Evolutionary conservation across 2,329 filamentous ascomycete species (phyloP).

Genomic region (Basipetospora chlamydospora): DNA sequence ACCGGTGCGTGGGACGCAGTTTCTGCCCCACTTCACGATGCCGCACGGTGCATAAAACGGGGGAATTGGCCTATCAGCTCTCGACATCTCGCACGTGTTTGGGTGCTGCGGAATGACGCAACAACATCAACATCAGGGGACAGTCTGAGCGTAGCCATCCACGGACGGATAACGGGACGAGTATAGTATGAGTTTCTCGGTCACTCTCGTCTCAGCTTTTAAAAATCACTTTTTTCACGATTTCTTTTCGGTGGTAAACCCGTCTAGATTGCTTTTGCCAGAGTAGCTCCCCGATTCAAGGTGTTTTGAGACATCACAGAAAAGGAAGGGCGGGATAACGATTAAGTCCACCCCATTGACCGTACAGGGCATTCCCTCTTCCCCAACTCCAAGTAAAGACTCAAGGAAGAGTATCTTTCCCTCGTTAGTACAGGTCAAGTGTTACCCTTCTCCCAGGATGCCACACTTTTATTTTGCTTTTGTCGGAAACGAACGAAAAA

Average conservation of each 20-base stretch:
- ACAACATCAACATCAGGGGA: no score
- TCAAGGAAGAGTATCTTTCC: slow-evolving; percentile 79
- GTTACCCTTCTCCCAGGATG: slow-evolving; percentile 9
- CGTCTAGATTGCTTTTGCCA: no score
- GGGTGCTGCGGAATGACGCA: background rate
- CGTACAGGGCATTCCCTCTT: slow-evolving; percentile 98
- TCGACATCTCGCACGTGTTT: background rate
- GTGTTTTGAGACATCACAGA: slow-evolving; percentile 1
- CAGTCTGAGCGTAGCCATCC: no score
- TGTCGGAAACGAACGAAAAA: background rate
- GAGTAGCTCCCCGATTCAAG: slow-evolving; percentile 2
- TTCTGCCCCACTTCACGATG: no score
- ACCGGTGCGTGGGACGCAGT: no score
- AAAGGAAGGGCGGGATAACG: slow-evolving; percentile 51
- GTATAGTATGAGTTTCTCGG: no score
- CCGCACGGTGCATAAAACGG: no score
- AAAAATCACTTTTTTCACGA: no score
- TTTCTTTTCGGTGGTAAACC: no score
- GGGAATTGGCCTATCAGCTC: slow-evolving; percentile 1
- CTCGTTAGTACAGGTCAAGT: slow-evolving; percentile 76
- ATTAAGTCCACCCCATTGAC: slow-evolving; percentile 75
- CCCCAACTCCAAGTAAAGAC: slow-evolving; percentile 13
- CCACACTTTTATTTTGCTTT: background rate
- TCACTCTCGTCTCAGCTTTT: no score
- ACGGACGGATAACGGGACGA: no score